Evolutionary conservation across 2,329 filamentous ascomycete species (phyloP).

Genomic region (Colletotrichum liriopes): DNA sequence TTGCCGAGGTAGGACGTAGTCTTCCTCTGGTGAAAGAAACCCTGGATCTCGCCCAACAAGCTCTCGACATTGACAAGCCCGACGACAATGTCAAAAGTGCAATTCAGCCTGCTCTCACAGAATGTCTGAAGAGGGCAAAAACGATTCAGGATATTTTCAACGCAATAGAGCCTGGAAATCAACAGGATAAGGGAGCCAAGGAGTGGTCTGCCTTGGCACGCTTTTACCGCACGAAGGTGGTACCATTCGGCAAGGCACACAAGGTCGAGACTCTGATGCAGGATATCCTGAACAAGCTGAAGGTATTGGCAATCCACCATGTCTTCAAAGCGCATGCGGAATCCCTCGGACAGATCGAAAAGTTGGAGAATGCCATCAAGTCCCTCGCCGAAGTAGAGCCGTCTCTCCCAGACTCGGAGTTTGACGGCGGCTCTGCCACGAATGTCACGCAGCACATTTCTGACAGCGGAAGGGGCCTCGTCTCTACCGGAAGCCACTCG

Average conservation of each 20-base stretch:
- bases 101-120: not conserved
- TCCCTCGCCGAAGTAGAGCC: conserved; percentile 27
- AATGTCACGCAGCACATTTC: conserved; percentile 11
- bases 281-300: conserved; percentile 15
- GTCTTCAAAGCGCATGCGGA: conserved; percentile 20
- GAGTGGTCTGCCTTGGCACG: conserved; percentile 18
- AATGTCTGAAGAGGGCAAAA: not conserved
- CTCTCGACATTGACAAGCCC: not conserved
- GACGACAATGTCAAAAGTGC: not conserved
- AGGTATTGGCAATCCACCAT: conserved; percentile 22
- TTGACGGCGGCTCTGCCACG: not conserved
- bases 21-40: conserved; percentile 22
- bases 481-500: not conserved
- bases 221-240: conserved; percentile 19
- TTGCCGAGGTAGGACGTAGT: conserved; percentile 16
- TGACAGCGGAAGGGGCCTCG: conserved; percentile 1
- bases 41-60: conserved; percentile 8
- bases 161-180: conserved; percentile 8
- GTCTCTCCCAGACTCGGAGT: conserved; percentile 25
- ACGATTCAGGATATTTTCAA: conserved; percentile 14
- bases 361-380: conserved; percentile 12
- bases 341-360: conserved; percentile 11
- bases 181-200: conserved; percentile 6
- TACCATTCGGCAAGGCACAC: conserved; percentile 20
- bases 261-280: conserved; percentile 31